phyloP scores from a whole-genome alignment of 805 yeast species.

The Metschnikowia kunwiensis region DNA sequence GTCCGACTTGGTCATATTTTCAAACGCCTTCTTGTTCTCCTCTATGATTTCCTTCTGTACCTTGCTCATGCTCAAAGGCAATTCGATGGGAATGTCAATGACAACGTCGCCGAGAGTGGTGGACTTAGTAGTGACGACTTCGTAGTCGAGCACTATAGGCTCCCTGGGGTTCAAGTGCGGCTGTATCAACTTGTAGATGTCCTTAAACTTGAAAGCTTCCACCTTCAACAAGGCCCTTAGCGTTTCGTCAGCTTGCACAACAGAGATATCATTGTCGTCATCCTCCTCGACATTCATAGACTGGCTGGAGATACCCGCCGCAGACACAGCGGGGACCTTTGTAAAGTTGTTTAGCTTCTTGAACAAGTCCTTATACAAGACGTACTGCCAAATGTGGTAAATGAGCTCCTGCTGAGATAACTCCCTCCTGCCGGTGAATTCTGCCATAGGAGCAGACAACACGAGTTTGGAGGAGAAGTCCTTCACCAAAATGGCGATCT shows the following conservation, averaged over 20 bases:
- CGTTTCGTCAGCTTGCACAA: constrained; percentile 43
- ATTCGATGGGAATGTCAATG: constrained; percentile 59
- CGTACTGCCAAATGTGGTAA: constrained; percentile 76
- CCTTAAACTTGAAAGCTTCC: constrained; percentile 62
- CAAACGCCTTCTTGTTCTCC: constrained; percentile 38
- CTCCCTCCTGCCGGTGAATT: constrained; percentile 70
- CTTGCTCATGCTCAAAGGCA: constrained; percentile 37
- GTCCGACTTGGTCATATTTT: constrained; percentile 43
- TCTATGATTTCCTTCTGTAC: constrained; percentile 38
- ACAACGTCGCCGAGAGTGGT: constrained; percentile 78
- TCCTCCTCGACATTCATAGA: constrained; percentile 20
- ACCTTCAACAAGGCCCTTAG: constrained; percentile 45
- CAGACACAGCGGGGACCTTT: constrained; percentile 39
- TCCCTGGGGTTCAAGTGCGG: constrained; percentile 75
- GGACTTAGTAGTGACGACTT: constrained; percentile 71
- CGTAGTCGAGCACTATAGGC: constrained; percentile 76
- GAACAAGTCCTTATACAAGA: constrained; percentile 60
- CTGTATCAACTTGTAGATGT: constrained; percentile 63
- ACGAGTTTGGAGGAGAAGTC: constrained; percentile 66
- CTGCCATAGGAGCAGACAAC: constrained; percentile 61
- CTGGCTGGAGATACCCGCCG: constrained; percentile 20
- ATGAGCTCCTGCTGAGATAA: constrained; percentile 85
- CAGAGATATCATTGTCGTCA: constrained; percentile 32
- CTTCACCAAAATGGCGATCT: constrained; percentile 71
- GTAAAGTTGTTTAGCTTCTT: constrained; percentile 28